Conservation (phyloP, 768 basidiomycete species). For the Clitopilus passeckerianus region DNA sequence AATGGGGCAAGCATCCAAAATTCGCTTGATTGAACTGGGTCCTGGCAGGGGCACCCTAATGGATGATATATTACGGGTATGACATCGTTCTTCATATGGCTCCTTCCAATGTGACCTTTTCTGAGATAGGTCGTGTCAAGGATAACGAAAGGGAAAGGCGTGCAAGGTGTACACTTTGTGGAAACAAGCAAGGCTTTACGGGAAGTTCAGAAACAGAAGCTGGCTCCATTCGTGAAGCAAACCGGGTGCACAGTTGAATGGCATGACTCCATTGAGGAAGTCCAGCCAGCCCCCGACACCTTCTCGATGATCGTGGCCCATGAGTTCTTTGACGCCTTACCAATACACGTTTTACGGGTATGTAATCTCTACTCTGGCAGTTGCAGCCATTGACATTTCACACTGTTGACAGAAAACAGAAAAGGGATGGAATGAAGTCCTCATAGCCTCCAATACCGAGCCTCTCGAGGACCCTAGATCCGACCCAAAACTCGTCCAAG, state of each 20-base stretch:
- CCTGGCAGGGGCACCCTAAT: slow-evolving; percentile 92
- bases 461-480: slow-evolving; percentile 11
- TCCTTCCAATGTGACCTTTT: background rate
- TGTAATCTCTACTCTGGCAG: slow-evolving; percentile 7
- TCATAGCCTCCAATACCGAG: slow-evolving; percentile 47
- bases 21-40: slow-evolving; percentile 86
- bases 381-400: background rate
- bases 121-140: slow-evolving; percentile 43
- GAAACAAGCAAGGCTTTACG: slow-evolving; percentile 76
- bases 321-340: slow-evolving; percentile 97
- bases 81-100: slow-evolving; percentile 15
- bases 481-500: background rate
- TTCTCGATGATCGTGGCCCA: slow-evolving; percentile 92
- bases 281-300: slow-evolving; percentile 39
- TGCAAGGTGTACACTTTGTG: slow-evolving; percentile 63
- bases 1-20: slow-evolving; percentile 37
- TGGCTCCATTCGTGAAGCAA: slow-evolving; percentile 27
- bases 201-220: slow-evolving; percentile 50
- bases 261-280: slow-evolving; percentile 69
- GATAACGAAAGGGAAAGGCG: slow-evolving; percentile 32
- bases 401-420: slow-evolving; percentile 55
- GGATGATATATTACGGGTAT: slow-evolving; percentile 81
- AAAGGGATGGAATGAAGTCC: slow-evolving; percentile 82
- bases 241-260: slow-evolving; percentile 48
- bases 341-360: slow-evolving; percentile 87